These are phyloP conservation scores for Entomophthora muscae DNA, from an alignment of 371 early-diverging fungal genomes.

Conservation along the genomic window DNA sequence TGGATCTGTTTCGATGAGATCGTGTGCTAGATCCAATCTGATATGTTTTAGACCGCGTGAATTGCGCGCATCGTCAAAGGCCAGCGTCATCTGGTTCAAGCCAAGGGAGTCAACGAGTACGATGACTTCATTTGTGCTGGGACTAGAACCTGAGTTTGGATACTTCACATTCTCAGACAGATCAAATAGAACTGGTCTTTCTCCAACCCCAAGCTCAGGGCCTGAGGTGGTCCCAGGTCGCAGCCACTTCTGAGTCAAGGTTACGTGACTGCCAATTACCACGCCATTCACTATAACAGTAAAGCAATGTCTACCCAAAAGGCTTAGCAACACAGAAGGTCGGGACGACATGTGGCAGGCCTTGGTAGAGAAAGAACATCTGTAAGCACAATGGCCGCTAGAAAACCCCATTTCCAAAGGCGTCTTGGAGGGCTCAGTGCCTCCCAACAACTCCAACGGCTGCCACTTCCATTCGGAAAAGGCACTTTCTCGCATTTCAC, in stretches of 20 bases:
- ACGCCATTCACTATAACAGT: background rate
- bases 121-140: conserved; percentile 32
- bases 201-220: background rate
- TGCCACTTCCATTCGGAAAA: background rate
- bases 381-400: background rate
- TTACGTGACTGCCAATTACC: background rate
- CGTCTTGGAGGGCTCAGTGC: background rate
- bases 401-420: background rate
- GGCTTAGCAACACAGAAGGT: background rate
- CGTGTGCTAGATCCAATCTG: conserved; percentile 10
- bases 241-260: background rate
- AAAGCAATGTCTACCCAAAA: background rate
- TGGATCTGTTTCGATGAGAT: conserved; percentile 10
- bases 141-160: background rate
- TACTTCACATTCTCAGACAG: too few species aligned
- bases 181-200: background rate
- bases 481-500: background rate
- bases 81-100: conserved; percentile 45
- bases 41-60: conserved; percentile 55
- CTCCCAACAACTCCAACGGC: background rate
- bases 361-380: background rate
- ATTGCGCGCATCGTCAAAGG: conserved; percentile 58
- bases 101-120: conserved; percentile 65
- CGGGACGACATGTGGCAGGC: background rate
- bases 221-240: background rate